Percentiles rank a stretch among this genome's conserved stretches.
Evolutionary conservation across 2,329 filamentous ascomycete species (phyloP).

Genomic region (Penicillium sp.): DNA sequence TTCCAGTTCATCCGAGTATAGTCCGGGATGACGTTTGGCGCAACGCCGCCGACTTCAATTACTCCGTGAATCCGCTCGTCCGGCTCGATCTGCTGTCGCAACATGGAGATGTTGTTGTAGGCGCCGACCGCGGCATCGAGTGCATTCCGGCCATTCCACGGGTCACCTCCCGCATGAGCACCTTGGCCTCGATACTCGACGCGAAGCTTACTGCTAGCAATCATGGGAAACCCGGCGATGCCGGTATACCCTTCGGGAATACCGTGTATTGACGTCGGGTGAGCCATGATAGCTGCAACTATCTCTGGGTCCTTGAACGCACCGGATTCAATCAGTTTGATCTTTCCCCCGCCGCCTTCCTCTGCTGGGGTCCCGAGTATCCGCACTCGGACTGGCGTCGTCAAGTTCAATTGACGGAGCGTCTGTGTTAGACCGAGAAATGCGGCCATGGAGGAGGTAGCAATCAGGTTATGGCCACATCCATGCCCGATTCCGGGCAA

Average conservation of each 20-base stretch:
- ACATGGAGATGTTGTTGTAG: constrained; percentile 52
- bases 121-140: constrained; percentile 60
- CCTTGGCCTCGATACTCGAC: constrained; percentile 56
- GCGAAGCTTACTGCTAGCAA: constrained; percentile 36
- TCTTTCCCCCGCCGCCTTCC: too few species aligned
- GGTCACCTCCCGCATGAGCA: constrained; percentile 62
- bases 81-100: constrained; percentile 62
- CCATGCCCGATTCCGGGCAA: constrained; percentile 46
- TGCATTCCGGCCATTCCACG: constrained; percentile 65
- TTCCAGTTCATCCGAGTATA: too few species aligned
- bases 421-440: constrained; percentile 48
- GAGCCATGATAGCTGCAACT: constrained; percentile 30
- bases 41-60: too few species aligned
- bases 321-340: too few species aligned
- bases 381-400: constrained; percentile 42
- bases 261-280: constrained; percentile 30
- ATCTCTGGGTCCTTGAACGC: too few species aligned
- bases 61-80: constrained; percentile 56
- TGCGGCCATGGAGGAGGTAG: constrained; percentile 39
- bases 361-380: constrained; percentile 32
- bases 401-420: constrained; percentile 47
- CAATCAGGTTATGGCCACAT: constrained; percentile 48
- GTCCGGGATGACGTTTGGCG: too few species aligned
- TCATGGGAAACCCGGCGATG: constrained; percentile 36
- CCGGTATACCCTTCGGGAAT: constrained; percentile 27